Evolutionary conservation across 306 rosid species (phyloP).

Genomic region (Cicer bijugum): DNA sequence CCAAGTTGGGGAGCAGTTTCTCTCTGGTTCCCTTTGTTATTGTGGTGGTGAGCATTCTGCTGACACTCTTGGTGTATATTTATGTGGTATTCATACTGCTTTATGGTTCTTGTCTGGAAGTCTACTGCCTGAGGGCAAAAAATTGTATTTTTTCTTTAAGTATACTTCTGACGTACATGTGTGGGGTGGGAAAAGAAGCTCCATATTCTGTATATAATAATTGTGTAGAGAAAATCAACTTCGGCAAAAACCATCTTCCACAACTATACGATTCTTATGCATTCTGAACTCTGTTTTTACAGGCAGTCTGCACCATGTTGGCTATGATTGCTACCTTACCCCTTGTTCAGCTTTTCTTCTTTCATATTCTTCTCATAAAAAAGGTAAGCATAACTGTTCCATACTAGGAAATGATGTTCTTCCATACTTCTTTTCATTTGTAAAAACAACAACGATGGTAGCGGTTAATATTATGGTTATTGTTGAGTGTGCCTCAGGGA

Average conservation of each 20-base stretch:
- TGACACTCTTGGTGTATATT: constrained; percentile 5
- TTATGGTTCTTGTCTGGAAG: no score
- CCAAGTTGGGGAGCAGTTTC: constrained; percentile 94
- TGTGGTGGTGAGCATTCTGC: constrained; percentile 76
- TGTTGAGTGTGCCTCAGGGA: constrained; percentile 60
- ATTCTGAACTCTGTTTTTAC: constrained; percentile 41
- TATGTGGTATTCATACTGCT: constrained; percentile 9
- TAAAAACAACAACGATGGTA: not conserved
- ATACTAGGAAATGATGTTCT: not conserved
- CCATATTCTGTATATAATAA: not conserved
- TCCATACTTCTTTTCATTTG: constrained; percentile 10
- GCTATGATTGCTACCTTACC: constrained; percentile 96
- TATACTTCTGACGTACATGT: no score
- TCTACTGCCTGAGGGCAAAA: no score
- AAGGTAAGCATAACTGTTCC: constrained; percentile 57
- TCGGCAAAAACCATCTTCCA: not conserved
- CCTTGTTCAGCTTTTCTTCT: constrained; percentile 91
- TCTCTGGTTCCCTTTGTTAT: constrained; percentile 79
- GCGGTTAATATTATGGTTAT: constrained; percentile 32
- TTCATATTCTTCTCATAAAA: constrained; percentile 92
- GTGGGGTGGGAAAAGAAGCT: no score
- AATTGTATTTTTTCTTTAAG: no score
- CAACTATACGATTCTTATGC: not conserved
- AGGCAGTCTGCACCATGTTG: constrained; percentile 89
- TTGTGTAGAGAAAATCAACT: constrained; percentile 5